Evolutionary conservation across 495 filamentous ascomycete genomes (phyloP).

Genomic region (Amorphotheca resinae): DNA sequence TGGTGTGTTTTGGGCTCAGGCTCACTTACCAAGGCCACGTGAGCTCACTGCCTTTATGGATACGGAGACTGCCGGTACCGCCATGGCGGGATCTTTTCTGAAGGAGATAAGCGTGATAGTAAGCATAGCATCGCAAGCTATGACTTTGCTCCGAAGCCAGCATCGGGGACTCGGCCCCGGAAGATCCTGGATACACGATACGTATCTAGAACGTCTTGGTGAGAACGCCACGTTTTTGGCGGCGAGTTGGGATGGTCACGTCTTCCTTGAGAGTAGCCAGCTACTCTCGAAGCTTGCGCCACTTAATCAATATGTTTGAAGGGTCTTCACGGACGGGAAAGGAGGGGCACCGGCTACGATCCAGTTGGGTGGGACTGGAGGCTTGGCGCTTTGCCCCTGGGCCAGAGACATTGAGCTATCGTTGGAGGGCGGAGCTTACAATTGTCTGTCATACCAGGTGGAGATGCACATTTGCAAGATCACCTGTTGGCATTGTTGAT

Average conservation of each 20-base stretch:
- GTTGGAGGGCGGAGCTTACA: neutral
- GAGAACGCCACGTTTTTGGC: conserved; percentile 4
- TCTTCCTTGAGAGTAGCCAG: conserved; percentile 10
- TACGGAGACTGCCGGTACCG: conserved; percentile 5
- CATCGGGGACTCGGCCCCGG: conserved; percentile 39
- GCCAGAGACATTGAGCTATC: neutral
- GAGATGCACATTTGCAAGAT: no score
- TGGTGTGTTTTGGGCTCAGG: no score
- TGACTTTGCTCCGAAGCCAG: conserved; percentile 38
- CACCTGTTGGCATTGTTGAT: no score
- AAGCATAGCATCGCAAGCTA: conserved; percentile 31
- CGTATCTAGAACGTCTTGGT: neutral
- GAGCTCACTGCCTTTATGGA: no score
- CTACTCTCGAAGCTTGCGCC: conserved; percentile 4
- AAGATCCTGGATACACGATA: neutral
- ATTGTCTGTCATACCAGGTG: no score
- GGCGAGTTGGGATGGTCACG: conserved; percentile 17
- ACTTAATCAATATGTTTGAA: neutral
- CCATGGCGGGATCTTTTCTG: conserved; percentile 33
- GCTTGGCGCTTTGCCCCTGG: conserved; percentile 2
- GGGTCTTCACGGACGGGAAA: neutral
- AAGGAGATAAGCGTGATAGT: conserved; percentile 46
- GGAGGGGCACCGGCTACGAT: conserved; percentile 1
- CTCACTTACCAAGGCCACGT: no score
- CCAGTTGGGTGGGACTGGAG: no score